Evolutionary conservation across 2,329 filamentous ascomycete species (phyloP).

Genomic region (Neurospora sp.): DNA sequence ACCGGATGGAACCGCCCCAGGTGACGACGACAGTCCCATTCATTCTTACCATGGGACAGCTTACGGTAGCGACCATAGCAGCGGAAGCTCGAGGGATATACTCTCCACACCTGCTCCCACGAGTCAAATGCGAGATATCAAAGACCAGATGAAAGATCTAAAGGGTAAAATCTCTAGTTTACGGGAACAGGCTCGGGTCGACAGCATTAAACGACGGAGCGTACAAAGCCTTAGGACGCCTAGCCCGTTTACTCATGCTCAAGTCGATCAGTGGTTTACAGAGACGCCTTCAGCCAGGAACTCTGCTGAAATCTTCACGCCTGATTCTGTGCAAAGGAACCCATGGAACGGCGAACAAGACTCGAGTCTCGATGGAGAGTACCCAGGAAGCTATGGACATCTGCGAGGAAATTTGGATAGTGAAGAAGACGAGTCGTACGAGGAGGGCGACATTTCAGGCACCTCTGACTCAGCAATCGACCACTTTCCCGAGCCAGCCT

Average conservation of each 20-base stretch:
- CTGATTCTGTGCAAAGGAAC: conserved; percentile 10
- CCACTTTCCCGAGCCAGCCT: conserved; percentile 6
- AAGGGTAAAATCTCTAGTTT: conserved; percentile 77
- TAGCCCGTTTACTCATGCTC: conserved; percentile 69
- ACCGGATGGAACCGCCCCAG: neutral
- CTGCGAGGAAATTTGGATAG: conserved; percentile 7
- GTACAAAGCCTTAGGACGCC: conserved; percentile 64
- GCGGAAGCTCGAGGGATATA: conserved; percentile 29
- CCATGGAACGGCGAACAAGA: conserved; percentile 23
- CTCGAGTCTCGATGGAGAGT: conserved; percentile 19
- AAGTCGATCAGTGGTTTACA: conserved; percentile 42
- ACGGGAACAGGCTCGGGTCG: conserved; percentile 68
- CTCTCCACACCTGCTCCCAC: conserved; percentile 60
- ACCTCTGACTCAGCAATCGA: conserved; percentile 12
- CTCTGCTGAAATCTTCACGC: conserved; percentile 9
- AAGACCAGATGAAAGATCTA: conserved; percentile 76
- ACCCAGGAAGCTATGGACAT: conserved; percentile 9
- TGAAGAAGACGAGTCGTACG: conserved; percentile 22
- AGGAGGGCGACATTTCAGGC: conserved; percentile 18
- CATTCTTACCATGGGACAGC: conserved; percentile 35
- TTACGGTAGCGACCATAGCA: conserved; percentile 12
- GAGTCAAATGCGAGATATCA: conserved; percentile 63
- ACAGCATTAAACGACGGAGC: conserved; percentile 68
- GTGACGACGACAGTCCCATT: conserved; percentile 11
- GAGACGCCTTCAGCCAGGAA: conserved; percentile 21